phyloP scores from a whole-genome alignment of 495 filamentous ascomycete genomes.

The Penicillium waksmanii region DNA sequence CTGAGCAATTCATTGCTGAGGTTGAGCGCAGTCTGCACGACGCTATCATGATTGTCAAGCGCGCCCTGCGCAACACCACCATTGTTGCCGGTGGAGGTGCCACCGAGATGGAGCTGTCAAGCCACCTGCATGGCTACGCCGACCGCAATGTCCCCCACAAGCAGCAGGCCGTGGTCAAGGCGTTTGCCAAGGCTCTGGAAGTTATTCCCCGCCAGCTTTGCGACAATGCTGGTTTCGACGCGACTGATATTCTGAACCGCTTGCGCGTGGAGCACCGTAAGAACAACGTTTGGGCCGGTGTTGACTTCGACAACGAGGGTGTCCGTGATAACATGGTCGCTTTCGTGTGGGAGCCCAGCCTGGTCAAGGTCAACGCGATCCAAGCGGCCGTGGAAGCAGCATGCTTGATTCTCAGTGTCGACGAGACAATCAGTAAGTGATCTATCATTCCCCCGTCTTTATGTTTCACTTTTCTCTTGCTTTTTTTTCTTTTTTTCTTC shows the following conservation, averaged over 20 bases:
- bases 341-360: constrained; percentile 95
- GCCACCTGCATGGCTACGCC: constrained; percentile 87
- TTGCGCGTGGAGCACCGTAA: constrained; percentile 93
- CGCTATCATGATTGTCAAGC: constrained; percentile 99
- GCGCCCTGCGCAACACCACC: constrained; percentile 86
- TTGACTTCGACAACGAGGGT: constrained; percentile 92
- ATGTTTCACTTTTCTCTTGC: background rate
- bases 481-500: background rate
- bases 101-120: constrained; percentile 94
- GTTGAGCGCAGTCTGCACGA: constrained; percentile 97
- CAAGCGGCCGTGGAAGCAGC: constrained; percentile 93
- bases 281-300: constrained; percentile 89
- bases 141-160: constrained; percentile 91
- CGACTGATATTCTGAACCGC: constrained; percentile 94
- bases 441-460: constrained; percentile 8
- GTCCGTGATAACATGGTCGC: constrained; percentile 88
- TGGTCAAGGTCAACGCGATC: constrained; percentile 97
- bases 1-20: constrained; percentile 98
- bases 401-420: constrained; percentile 93
- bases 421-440: constrained; percentile 87
- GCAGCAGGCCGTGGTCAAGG: constrained; percentile 96
- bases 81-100: constrained; percentile 97
- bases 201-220: constrained; percentile 95
- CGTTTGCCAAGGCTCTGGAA: constrained; percentile 95
- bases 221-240: constrained; percentile 98